Base-by-base conservation (phyloP, 306 rosid genomes). In the Begonia fuchsioides region DNA sequence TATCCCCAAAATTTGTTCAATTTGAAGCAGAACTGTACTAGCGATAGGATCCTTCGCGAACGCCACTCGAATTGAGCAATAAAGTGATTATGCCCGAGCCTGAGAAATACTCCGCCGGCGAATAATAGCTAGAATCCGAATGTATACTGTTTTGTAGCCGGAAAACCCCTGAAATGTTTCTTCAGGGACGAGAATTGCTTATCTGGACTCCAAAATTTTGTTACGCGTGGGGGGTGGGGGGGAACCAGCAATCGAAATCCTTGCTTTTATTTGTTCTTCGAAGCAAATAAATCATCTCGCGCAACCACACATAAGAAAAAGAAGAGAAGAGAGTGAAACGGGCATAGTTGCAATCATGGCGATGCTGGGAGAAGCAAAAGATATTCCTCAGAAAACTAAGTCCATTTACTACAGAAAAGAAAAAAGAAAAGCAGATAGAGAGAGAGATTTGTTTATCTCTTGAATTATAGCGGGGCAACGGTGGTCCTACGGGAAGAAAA, bases 1-100 rank as follows among this genome's bases (percentile, higher is more conserved):
- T 2, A 20, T 2, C 5, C 32, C 32, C 39, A 44, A 39, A 63
- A 67, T 17, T 43, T 32, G 49, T 44, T 43, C 17, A 60, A 59
- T 15, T n/a, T 57, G 55, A 38, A 52, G 47, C 65, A n/a, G 20
- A 56, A 40, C 26, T 53, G 40, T 53, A 47, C 62, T 39, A 51
- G 55, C 49, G 12, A 5, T 26, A 2, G 38, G 45, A 51, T 52
- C 62, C 38, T 16, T 14, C 55, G 47, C 41, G 26, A 50, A 20
- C 32, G 32, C 32, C 32, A 3, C 32, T 20, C 32, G 32, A 26
- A 26, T 6, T 26, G 35, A 26, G 35, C 35, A 26, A 26, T 26
- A 26, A 6, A 26, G 7, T 4, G 35, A 26, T 26, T 26, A 26
- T 26, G 35, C 35, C 35, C 35, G 35, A 4, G 35, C 35, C 35